Conservation (phyloP, 108 stramenopile genomes). For the Nitzschia palea region DNA sequence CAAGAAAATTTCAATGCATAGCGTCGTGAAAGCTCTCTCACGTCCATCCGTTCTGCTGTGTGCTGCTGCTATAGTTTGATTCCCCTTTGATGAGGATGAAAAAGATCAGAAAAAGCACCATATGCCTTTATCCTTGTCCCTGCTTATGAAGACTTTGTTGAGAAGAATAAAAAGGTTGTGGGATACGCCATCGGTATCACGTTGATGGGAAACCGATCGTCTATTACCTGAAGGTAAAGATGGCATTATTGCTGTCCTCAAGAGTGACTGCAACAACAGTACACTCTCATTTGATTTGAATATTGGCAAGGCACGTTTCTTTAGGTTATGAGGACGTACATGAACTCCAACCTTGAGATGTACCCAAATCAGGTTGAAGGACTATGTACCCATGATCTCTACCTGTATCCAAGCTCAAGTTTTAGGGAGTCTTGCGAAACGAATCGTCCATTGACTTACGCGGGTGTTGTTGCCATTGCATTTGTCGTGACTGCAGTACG, state of each 20-base stretch:
- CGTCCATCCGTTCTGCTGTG: too few relatives aligned
- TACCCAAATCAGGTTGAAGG: background rate
- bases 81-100: slow-evolving; percentile 2
- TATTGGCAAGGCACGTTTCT: slow-evolving; percentile 23
- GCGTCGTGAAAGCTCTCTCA: too few relatives aligned
- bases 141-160: background rate
- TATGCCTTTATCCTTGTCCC: background rate
- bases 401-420: slow-evolving; percentile 15
- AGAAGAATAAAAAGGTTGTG: background rate
- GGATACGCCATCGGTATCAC: background rate
- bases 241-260: slow-evolving; percentile 48
- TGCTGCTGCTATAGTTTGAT: background rate
- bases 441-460: slow-evolving; percentile 19
- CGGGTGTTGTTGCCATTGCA: slow-evolving; percentile 32
- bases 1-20: too few relatives aligned
- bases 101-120: background rate
- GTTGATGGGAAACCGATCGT: background rate
- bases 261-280: slow-evolving; percentile 32
- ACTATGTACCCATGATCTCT: background rate
- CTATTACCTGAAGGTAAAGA: slow-evolving; percentile 45
- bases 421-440: background rate
- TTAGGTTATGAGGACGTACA: slow-evolving; percentile 54
- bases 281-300: slow-evolving; percentile 36
- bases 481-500: slow-evolving; percentile 36
- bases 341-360: slow-evolving; percentile 15